A percentile compares a stretch with the other conserved stretches of the same genome.
Evolutionary conservation across 2,329 filamentous ascomycete genomes (phyloP).

Genomic region (Endoconidiophora polonica): DNA sequence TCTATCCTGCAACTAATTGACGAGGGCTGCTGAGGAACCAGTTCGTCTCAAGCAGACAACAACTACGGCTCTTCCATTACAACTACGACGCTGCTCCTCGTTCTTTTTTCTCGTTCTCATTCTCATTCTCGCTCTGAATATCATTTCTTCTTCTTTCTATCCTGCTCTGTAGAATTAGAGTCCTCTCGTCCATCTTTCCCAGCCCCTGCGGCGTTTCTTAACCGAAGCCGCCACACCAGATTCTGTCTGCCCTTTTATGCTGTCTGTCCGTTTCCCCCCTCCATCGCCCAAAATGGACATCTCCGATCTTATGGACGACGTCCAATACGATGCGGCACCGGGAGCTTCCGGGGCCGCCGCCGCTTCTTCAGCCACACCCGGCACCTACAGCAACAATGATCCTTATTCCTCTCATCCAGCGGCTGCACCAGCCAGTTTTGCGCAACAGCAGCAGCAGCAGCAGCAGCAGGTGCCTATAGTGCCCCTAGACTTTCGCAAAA

Average conservation of each 20-base stretch:
- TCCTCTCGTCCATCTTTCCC: not conserved
- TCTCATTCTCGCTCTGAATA: not conserved
- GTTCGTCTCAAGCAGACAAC: too few species aligned
- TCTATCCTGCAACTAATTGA: not conserved
- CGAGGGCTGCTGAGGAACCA: too few species aligned
- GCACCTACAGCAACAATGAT: not conserved
- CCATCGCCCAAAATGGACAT: conserved; percentile 7
- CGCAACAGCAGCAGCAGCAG: not conserved
- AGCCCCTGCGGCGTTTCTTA: not conserved
- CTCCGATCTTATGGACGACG: conserved; percentile 12
- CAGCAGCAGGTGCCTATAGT: not conserved
- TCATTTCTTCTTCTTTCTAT: not conserved
- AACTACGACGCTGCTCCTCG: not conserved
- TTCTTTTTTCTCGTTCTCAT: not conserved
- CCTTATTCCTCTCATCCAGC: not conserved
- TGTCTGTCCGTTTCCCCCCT: not conserved
- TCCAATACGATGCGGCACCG: conserved; percentile 6
- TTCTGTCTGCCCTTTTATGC: not conserved
- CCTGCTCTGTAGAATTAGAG: not conserved
- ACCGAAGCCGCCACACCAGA: not conserved
- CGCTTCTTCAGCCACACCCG: not conserved
- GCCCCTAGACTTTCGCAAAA: conserved; percentile 6
- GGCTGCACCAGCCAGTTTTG: not conserved
- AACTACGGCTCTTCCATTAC: too few species aligned
- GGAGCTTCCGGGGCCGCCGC: not conserved